Percentiles rank a stretch among this genome's conserved stretches.
Conservation (phyloP, 1,284 basidiomycete genomes). For the Phylloboletellus chloephorus region DNA sequence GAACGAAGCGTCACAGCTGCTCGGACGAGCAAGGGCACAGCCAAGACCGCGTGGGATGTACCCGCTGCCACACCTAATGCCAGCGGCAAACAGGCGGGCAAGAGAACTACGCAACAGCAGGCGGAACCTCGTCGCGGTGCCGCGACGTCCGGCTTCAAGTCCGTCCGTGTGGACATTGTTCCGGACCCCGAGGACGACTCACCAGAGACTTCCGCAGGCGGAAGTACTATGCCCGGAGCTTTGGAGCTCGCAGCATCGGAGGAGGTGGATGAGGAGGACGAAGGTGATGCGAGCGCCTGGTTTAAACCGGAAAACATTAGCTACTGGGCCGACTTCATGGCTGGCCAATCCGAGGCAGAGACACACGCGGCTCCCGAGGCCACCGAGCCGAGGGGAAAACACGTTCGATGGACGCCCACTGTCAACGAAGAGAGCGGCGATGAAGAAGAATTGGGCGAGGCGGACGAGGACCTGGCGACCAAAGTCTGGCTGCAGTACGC, state of each 20-base stretch:
- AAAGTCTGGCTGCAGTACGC: constrained; percentile 30
- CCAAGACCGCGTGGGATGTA: constrained; percentile 19
- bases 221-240: constrained; percentile 9
- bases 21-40: constrained; percentile 12
- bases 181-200: constrained; percentile 14
- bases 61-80: constrained; percentile 7
- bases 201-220: neutral
- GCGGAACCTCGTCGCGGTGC: constrained; percentile 8
- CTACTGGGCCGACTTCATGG: constrained; percentile 28
- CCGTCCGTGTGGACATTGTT: constrained; percentile 13
- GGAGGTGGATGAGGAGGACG: constrained; percentile 18
- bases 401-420: constrained; percentile 35
- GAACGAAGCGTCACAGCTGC: constrained; percentile 4
- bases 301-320: constrained; percentile 23
- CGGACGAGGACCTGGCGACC: constrained; percentile 16
- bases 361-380: constrained; percentile 7
- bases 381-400: constrained; percentile 22
- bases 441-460: constrained; percentile 18
- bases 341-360: constrained; percentile 14
- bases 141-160: constrained; percentile 10
- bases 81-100: constrained; percentile 9
- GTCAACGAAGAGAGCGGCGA: constrained; percentile 20
- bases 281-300: constrained; percentile 21
- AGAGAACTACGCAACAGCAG: constrained; percentile 14
- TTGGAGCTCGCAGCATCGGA: constrained; percentile 5